A percentile compares a stretch with the other conserved stretches of the same genome.
Conservation (phyloP, 805 yeast genomes). For the Lipomyces oligophaga region DNA sequence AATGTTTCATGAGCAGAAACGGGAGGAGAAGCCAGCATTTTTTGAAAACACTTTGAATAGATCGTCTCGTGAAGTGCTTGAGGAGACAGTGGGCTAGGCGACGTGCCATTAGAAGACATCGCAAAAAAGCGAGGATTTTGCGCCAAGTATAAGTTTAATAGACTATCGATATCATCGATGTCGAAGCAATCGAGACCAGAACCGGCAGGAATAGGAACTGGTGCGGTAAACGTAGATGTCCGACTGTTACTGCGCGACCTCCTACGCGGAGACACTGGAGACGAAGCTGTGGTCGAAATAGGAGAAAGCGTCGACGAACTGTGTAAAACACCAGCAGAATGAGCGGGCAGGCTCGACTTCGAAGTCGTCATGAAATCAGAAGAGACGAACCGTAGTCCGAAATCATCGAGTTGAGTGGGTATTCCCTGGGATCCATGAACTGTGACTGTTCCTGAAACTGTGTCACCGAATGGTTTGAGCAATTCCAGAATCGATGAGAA, state of each 20-base stretch:
- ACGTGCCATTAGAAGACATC: neutral
- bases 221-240: conserved; percentile 6
- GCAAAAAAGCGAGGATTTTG: conserved; percentile 27
- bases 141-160: conserved; percentile 12
- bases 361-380: conserved; percentile 1
- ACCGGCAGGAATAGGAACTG: too few relatives aligned
- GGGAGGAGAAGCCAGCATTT: conserved; percentile 54
- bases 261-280: conserved; percentile 2
- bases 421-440: conserved; percentile 52
- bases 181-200: conserved; percentile 20
- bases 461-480: conserved; percentile 54
- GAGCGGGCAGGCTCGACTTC: neutral
- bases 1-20: conserved; percentile 78
- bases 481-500: conserved; percentile 47
- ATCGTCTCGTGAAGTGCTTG: conserved; percentile 38
- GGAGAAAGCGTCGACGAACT: conserved; percentile 1
- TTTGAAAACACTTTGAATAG: conserved; percentile 56
- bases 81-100: conserved; percentile 27
- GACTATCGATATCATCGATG: conserved; percentile 15
- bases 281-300: neutral
- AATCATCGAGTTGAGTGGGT: conserved; percentile 49
- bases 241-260: conserved; percentile 11
- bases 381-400: conserved; percentile 50
- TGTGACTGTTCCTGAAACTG: conserved; percentile 45
- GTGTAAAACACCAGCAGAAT: neutral